Percentiles rank a stretch among this genome's conserved stretches.
phyloP scores from a whole-genome alignment of 306 rosid genomes.

The Fragaria nilgerrensis region DNA sequence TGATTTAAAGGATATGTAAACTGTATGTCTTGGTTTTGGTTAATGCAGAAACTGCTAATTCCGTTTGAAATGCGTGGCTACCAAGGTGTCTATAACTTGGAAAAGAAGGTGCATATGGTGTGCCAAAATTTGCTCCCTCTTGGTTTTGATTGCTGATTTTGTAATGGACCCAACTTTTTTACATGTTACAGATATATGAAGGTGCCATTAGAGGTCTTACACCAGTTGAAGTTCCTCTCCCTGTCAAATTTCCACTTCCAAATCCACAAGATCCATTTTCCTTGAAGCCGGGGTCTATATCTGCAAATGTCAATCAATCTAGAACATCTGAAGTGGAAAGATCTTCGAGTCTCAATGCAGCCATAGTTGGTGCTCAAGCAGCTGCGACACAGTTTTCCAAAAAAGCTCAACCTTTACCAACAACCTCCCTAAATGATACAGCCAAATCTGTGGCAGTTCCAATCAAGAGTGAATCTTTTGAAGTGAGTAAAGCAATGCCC shows the following conservation, averaged over 20 bases:
- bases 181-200: slow-evolving; percentile 55
- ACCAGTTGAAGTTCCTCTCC: slow-evolving; percentile 55
- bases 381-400: slow-evolving; percentile 79
- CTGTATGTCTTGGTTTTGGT: background rate
- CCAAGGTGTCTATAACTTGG: slow-evolving; percentile 91
- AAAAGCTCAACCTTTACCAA: slow-evolving; percentile 42
- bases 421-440: slow-evolving; percentile 16
- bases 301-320: slow-evolving; percentile 29
- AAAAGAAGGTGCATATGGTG: slow-evolving; percentile 56
- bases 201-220: slow-evolving; percentile 80
- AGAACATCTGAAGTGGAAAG: slow-evolving; percentile 50
- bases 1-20: background rate
- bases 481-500: slow-evolving; percentile 23
- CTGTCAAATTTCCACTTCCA: slow-evolving; percentile 76
- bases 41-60: slow-evolving; percentile 67
- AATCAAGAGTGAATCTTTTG: slow-evolving; percentile 22
- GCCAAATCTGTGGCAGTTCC: slow-evolving; percentile 18
- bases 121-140: background rate
- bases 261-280: slow-evolving; percentile 66
- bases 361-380: slow-evolving; percentile 85
- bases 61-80: slow-evolving; percentile 98
- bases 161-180: slow-evolving; percentile 17
- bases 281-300: slow-evolving; percentile 66
- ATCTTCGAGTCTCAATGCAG: slow-evolving; percentile 60
- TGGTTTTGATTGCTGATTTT: slow-evolving; percentile 9